phyloP scores from a whole-genome alignment of 352 stramenopile genomes.

The Blastocystis hominis region DNA sequence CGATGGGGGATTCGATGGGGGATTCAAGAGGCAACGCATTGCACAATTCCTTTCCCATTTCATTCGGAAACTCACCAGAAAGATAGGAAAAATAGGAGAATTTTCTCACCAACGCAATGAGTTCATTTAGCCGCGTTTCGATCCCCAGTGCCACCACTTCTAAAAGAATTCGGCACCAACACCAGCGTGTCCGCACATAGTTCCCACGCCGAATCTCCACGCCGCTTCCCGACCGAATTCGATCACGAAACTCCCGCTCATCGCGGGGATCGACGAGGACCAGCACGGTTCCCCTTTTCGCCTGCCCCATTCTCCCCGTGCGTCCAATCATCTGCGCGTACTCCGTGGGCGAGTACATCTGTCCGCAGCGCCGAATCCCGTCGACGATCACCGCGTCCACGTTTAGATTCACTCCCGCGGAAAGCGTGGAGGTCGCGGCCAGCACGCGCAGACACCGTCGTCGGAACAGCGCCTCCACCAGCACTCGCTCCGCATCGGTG shows the following conservation, averaged over 20 bases:
- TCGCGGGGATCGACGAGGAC: background rate
- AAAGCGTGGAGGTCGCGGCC: constrained; percentile 8
- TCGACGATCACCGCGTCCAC: background rate
- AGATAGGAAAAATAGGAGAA: background rate
- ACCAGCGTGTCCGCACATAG: background rate
- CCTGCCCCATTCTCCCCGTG: constrained; percentile 31
- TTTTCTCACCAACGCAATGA: background rate
- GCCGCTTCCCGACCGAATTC: background rate
- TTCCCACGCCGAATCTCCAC: background rate
- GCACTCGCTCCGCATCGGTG: background rate
- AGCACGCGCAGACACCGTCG: background rate
- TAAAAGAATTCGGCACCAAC: background rate
- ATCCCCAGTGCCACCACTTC: background rate
- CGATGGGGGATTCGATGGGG: background rate
- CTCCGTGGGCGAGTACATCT: background rate
- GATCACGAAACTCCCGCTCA: background rate
- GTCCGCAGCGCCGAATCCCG: background rate
- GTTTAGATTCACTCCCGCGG: constrained; percentile 21
- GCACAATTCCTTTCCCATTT: background rate
- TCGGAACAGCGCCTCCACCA: constrained; percentile 4
- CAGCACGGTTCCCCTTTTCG: background rate
- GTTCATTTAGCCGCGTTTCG: background rate
- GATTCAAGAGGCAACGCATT: background rate
- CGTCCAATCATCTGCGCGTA: constrained; percentile 11
- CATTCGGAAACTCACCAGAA: background rate